Evolutionary conservation across 352 stramenopile genomes (phyloP), one percentile per base, ranked within the genome.

Genomic region (Globisporangium abappressorium): DNA sequence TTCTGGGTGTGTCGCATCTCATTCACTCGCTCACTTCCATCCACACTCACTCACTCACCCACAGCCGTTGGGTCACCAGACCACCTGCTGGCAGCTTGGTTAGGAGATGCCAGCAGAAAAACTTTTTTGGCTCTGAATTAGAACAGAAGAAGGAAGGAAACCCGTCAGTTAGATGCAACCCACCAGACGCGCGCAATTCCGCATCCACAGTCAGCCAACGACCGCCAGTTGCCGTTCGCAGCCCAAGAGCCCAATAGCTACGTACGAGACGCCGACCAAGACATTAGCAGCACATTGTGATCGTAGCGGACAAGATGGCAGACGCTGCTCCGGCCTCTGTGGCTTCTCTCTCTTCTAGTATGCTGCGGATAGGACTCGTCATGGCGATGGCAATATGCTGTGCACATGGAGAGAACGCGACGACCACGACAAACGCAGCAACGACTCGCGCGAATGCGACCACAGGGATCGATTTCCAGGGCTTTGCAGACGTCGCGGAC

Each of bases 401-500:
- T 28, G 47, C 14, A 11, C 18, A 53, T 26, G 54, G 28, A 15
- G 26, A 15, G 54, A 41, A 28, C 14, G 56, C 33, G 33, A 33
- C 36, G 12, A 20, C n/a, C n/a, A 20, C n/a, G 14, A 51, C 41
- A 51, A 24, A 11, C 15, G 28, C 38, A 7, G 9, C 22, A 49
- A 33, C 28, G 9, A 67, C 49, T 2, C 43, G 6, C 6, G 5
- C 53, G 33, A 70, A 58, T 15, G 15, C 34, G 3, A 24, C 43
- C 5, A 9, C 18, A 22, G 34, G 38, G 20, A 8, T 61, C 57
- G 57, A 62, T n/a, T 30, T 70, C 38, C 46, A 36, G 18, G 36
- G 22, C 47, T 65, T 62, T 24, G 34, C 8, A 30, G 11, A 54
- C 47, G 26, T 70, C 46, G 34, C 30, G 15, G 49, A 66, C 26